phyloP scores from a whole-genome alignment of 306 rosid species.

The Trifolium dubium region DNA sequence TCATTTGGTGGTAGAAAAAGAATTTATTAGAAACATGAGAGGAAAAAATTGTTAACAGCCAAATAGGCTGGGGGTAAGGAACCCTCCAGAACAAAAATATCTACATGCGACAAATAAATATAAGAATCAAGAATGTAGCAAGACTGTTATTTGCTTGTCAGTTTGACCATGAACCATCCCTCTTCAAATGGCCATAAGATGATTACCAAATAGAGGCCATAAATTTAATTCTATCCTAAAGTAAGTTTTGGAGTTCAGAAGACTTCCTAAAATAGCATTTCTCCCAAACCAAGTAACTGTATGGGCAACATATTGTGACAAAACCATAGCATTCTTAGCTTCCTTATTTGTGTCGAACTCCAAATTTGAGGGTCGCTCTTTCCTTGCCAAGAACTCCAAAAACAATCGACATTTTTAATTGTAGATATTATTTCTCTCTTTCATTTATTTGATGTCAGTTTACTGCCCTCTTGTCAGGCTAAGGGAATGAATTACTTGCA shows the following conservation, averaged over 20 bases:
- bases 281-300: slow-evolving; percentile 27
- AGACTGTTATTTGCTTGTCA: slow-evolving; percentile 18
- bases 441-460: slow-evolving; percentile 37
- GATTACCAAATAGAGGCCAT: slow-evolving; percentile 37
- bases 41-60: slow-evolving; percentile 12
- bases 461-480: slow-evolving; percentile 59
- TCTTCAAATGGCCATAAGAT: slow-evolving; percentile 8
- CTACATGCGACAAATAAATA: neutral
- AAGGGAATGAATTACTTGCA: slow-evolving; percentile 99
- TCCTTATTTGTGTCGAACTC: slow-evolving; percentile 32
- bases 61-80: slow-evolving; percentile 12
- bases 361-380: slow-evolving; percentile 16
- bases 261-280: slow-evolving; percentile 31
- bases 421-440: slow-evolving; percentile 6
- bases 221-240: slow-evolving; percentile 22
- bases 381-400: slow-evolving; percentile 21
- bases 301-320: slow-evolving; percentile 6
- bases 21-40: slow-evolving; percentile 17
- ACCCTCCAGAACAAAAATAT: slow-evolving; percentile 20
- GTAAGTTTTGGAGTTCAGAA: slow-evolving; percentile 25
- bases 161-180: slow-evolving; percentile 15
- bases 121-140: slow-evolving; percentile 4
- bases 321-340: slow-evolving; percentile 5
- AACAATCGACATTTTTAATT: slow-evolving; percentile 26
- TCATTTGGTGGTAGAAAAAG: slow-evolving; percentile 1